Base-by-base conservation (phyloP, 1,284 basidiomycete genomes). In the Bjerkandera adusta region DNA sequence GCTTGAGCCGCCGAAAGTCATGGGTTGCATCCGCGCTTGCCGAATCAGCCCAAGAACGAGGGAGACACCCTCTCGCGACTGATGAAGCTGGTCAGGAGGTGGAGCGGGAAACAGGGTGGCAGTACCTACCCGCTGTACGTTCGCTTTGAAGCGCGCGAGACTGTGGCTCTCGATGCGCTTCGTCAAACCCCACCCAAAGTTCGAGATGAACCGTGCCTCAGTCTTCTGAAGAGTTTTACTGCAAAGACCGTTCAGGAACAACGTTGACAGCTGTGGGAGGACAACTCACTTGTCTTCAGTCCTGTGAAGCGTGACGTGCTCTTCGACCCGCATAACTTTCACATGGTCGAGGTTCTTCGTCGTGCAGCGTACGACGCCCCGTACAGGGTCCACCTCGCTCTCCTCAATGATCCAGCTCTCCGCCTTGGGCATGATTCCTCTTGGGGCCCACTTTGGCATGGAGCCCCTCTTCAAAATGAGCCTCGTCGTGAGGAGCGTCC, bases 391-490 rank as follows among this genome's bases (percentile, higher is more conserved):
- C 16, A 96, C 90, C 58, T 93, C 86, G 57, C 87, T 93, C 73
- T 95, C 89, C 66, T 96, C 92, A 52, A 95, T 69, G 43, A 95
- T 83, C 92, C 91, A 96, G 10, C 75, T 87, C 70, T 85, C 92
- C 42, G 81, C 81, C 58, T 80, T 80, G 13, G 75, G 77, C 40
- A 89, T 72, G 59, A 89, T 88, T 35, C 89, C 89, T 58, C 81
- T 76, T 2, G 89, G 90, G 13, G 88, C 90, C 95, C 95, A 98
- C 61, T 85, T 79, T 3, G 95, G 95, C 44, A 97, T 72, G 11
- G 90, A 81, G 7, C 94, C 94, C 32, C 85, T 79, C 71, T 98
- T 98, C 58, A 97, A 77, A 57, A 98, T 92, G 52, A 98, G 83
- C 20, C 95, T 83, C 1, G 88, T 90, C 1, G 94, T 97, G 46